Percentiles rank a stretch among this genome's conserved stretches.
Evolutionary conservation across 768 basidiomycete species (phyloP).

Genomic region (Kwoniella sp.): DNA sequence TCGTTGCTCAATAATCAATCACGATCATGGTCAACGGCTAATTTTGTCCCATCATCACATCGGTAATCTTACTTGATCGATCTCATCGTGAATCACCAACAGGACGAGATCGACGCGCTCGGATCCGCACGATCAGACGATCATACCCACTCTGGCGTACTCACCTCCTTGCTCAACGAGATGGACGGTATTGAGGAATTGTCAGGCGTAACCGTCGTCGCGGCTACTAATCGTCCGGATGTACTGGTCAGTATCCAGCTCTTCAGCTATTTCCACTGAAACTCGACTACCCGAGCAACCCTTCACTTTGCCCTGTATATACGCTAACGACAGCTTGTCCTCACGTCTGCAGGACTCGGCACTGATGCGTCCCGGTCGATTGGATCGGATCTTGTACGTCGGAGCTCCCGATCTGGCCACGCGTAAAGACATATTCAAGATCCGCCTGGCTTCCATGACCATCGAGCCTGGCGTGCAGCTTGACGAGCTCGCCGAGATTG

Average conservation of each 20-base stretch:
- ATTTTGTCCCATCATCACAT: neutral
- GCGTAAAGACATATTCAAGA: slow-evolving; percentile 79
- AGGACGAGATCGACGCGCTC: slow-evolving; percentile 98
- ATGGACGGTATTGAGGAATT: slow-evolving; percentile 98
- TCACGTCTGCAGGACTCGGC: slow-evolving; percentile 74
- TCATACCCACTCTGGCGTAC: slow-evolving; percentile 69
- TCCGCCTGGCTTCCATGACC: slow-evolving; percentile 77
- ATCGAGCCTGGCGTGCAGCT: slow-evolving; percentile 72
- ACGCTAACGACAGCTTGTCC: too few species aligned
- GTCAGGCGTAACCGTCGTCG: slow-evolving; percentile 89
- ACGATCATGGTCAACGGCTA: neutral
- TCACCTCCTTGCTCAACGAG: slow-evolving; percentile 91
- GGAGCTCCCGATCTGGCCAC: slow-evolving; percentile 82
- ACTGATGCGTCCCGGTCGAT: slow-evolving; percentile 87
- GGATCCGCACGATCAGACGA: slow-evolving; percentile 73
- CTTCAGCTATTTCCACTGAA: neutral
- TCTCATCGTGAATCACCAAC: neutral
- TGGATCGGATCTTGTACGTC: slow-evolving; percentile 92
- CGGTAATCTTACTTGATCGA: neutral
- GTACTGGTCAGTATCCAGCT: slow-evolving; percentile 66
- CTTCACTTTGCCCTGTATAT: too few species aligned
- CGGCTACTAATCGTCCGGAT: slow-evolving; percentile 94
- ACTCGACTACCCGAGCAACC: too few species aligned
- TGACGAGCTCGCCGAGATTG: slow-evolving; percentile 69
- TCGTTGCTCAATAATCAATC: neutral